These are phyloP conservation scores for Colletotrichum ledebouriae DNA, from an alignment of 2,329 filamentous ascomycete genomes.

Conservation along the genomic window DNA sequence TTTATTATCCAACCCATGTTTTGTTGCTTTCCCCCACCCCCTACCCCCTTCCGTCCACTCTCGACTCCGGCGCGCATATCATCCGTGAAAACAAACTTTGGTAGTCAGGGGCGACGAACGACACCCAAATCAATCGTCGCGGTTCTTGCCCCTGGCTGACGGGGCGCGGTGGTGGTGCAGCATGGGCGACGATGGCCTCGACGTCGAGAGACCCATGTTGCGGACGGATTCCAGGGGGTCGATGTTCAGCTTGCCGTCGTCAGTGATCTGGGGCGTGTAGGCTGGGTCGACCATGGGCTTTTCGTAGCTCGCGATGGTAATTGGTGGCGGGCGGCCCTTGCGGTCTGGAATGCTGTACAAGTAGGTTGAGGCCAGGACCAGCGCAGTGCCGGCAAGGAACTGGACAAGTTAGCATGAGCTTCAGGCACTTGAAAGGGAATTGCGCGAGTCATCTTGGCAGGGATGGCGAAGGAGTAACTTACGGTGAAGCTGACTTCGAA, in stretches of 20 bases:
- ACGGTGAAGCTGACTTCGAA: constrained; percentile 80
- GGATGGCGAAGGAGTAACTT: constrained; percentile 55
- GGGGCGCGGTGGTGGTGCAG: constrained; percentile 46
- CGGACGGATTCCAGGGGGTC: constrained; percentile 58
- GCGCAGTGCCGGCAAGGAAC: constrained; percentile 84
- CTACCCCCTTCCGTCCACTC: not conserved
- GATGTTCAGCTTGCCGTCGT: constrained; percentile 52
- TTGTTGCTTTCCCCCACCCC: constrained; percentile 8
- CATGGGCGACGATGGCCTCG: constrained; percentile 62
- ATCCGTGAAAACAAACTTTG: constrained; percentile 5
- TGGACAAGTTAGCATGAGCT: constrained; percentile 53
- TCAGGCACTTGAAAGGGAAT: too few relatives aligned
- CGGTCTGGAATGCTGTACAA: constrained; percentile 81
- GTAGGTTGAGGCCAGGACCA: constrained; percentile 87
- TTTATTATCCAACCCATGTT: constrained; percentile 39
- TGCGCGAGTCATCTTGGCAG: not conserved
- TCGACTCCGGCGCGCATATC: not conserved
- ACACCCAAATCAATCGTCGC: constrained; percentile 37
- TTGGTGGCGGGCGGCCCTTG: constrained; percentile 72
- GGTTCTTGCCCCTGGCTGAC: constrained; percentile 41
- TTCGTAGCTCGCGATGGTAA: constrained; percentile 81
- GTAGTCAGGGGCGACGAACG: not conserved
- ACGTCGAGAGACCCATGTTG: constrained; percentile 58
- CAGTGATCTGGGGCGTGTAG: constrained; percentile 54
- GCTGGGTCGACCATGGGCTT: constrained; percentile 73